Evolutionary conservation across 352 stramenopile species (phyloP).

Genomic region (Phytopythium boreale): DNA sequence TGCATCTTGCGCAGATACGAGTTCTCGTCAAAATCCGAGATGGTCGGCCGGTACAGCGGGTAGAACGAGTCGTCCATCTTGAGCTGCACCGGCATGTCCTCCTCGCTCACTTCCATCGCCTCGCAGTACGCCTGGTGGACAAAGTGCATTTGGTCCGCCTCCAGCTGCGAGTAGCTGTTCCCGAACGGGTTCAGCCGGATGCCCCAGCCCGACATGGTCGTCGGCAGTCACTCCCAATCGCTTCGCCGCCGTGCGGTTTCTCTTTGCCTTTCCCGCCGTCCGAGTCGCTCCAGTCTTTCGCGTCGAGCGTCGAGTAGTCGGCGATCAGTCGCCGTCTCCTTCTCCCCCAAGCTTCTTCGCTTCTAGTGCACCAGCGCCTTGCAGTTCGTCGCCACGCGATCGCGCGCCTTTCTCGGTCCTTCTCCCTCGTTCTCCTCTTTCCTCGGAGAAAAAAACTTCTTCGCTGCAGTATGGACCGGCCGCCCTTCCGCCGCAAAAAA

Average conservation of each 20-base stretch:
- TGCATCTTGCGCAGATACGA: slow-evolving; percentile 89
- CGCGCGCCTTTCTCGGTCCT: slow-evolving; percentile 10
- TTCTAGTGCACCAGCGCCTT: background rate
- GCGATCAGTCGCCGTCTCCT: slow-evolving; percentile 8
- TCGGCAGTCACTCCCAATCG: background rate
- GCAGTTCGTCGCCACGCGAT: background rate
- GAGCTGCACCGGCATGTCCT: slow-evolving; percentile 77
- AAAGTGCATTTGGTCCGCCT: slow-evolving; percentile 83
- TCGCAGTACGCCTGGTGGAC: slow-evolving; percentile 86
- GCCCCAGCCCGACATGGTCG: slow-evolving; percentile 75
- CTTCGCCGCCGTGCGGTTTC: background rate
- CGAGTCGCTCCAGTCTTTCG: background rate
- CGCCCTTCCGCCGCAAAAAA: background rate
- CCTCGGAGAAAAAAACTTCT: background rate
- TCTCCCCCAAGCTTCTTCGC: slow-evolving; percentile 10
- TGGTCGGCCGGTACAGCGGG: slow-evolving; percentile 65
- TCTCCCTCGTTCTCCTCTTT: background rate
- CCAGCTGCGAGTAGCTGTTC: slow-evolving; percentile 82
- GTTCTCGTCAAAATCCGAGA: slow-evolving; percentile 84
- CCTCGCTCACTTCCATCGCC: slow-evolving; percentile 77
- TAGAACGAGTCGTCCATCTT: slow-evolving; percentile 87
- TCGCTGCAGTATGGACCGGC: background rate
- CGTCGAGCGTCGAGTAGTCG: background rate
- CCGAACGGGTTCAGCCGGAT: slow-evolving; percentile 79
- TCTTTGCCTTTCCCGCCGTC: background rate